These are phyloP conservation scores for Penicillium chermesinum DNA, from an alignment of 495 filamentous ascomycete genomes.

Conservation along the genomic window DNA sequence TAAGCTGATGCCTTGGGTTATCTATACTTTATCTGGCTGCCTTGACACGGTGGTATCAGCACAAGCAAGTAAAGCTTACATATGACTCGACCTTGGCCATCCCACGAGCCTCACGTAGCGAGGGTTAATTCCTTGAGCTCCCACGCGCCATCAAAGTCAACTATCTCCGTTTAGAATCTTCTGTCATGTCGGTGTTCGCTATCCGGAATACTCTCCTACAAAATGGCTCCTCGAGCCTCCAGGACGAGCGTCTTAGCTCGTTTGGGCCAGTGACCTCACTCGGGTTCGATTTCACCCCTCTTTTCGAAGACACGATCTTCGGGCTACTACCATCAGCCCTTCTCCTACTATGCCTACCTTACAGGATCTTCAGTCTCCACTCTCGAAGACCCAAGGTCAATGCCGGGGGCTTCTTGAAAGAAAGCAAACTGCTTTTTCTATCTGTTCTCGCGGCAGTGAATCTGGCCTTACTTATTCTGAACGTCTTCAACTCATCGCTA, in stretches of 20 bases:
- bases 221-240: neutral
- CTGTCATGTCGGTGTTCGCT: too few species aligned
- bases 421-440: neutral
- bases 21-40: neutral
- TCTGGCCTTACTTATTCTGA: neutral
- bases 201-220: too few species aligned
- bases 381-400: neutral
- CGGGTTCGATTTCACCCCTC: conserved; percentile 2
- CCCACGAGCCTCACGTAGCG: too few species aligned
- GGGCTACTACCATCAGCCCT: neutral
- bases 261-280: neutral
- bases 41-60: neutral
- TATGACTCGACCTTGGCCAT: neutral
- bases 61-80: neutral
- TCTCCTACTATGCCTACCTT: neutral
- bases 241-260: neutral
- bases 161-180: neutral
- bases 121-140: too few species aligned
- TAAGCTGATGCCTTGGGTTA: neutral
- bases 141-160: too few species aligned
- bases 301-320: conserved; percentile 2
- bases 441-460: neutral
- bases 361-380: neutral
- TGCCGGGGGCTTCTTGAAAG: neutral
- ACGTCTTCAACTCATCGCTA: neutral